Base-by-base conservation (phyloP, 2,329 filamentous ascomycete genomes). In the Sphaerulina vaccinii region DNA sequence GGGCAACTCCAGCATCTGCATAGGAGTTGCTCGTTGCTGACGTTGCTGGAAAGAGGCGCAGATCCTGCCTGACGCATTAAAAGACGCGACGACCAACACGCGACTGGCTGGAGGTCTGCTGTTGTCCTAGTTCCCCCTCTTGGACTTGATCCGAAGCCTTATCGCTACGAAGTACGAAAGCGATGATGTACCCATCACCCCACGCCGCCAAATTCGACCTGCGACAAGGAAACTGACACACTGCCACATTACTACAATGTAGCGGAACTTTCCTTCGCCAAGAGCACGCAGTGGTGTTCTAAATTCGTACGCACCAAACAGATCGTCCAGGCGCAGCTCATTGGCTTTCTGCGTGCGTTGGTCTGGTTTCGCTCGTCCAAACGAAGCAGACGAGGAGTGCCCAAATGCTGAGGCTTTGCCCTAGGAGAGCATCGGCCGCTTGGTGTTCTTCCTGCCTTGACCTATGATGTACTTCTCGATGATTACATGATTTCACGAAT, bases 11-110 rank as follows among this genome's bases (percentile, higher is more conserved):
- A n/a, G n/a, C n/a, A n/a, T n/a, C n/a, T n/a, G n/a, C n/a, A n/a
- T n/a, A n/a, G n/a, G n/a, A n/a, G 27, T 29, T 29, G 27, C 27
- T 29, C 11, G 13, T 22, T 24, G 44, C 21, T 45, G 33, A 39
- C 35, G 35, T 39, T 38, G 44, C 22, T 13, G n/a, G 9, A 5
- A 3, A 29, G 4, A 46, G 43, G 43, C 43, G 43, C 43, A 46
- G 43, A 46, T 38, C 33, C 43, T 38, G 43, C 21, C 33, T 35
- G n/a, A 23, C 19, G 22, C 32, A 5, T 13, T 21, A 21, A 19
- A 18, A 32, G 15, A 23, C 16, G 43, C 16, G 11, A n/a, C n/a
- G 27, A 29, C 27, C 27, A 29, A 29, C 27, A 3, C 27, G 27
- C 27, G 27, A 3, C 27, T 29, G 27, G 27, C 27, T 10, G 27